Evolutionary conservation across 441 rosid species (phyloP).

Genomic region (Populus trichocarpa): DNA sequence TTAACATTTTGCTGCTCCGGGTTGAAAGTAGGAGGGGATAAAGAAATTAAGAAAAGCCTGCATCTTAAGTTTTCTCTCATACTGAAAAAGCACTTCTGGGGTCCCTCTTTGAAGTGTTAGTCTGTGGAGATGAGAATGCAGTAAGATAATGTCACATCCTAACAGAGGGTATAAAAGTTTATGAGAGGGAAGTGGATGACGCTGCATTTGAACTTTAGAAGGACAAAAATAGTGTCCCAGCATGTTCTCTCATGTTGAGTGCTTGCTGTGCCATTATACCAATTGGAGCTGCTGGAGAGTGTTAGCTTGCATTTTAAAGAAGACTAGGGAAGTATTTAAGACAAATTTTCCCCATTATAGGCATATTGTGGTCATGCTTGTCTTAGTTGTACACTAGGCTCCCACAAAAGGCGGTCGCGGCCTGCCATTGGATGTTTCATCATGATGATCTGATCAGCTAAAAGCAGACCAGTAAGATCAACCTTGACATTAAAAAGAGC

Average conservation of each 20-base stretch:
- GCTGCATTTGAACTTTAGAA: slow-evolving; percentile 15
- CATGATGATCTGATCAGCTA: slow-evolving; percentile 29
- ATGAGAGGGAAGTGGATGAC: slow-evolving; percentile 18
- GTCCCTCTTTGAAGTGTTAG: slow-evolving; percentile 11
- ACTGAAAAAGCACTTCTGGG: slow-evolving; percentile 8
- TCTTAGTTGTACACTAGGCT: slow-evolving; percentile 40
- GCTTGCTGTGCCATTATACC: slow-evolving; percentile 38
- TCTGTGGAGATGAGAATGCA: slow-evolving; percentile 12
- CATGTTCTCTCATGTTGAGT: slow-evolving; percentile 26
- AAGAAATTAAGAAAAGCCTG: background rate
- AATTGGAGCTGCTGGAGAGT: slow-evolving; percentile 16
- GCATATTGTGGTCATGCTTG: slow-evolving; percentile 28
- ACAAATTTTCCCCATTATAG: slow-evolving; percentile 24
- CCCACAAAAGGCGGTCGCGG: slow-evolving; percentile 41
- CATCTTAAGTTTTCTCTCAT: background rate
- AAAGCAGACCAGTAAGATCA: slow-evolving; percentile 20
- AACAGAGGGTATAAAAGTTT: slow-evolving; percentile 21
- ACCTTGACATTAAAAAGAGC: background rate
- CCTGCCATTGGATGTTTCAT: slow-evolving; percentile 24
- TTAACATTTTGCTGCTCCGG: background rate
- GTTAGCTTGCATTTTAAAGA: slow-evolving; percentile 19
- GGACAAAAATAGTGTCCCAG: slow-evolving; percentile 31
- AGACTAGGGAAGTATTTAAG: slow-evolving; percentile 14
- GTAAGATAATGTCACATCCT: slow-evolving; percentile 35
- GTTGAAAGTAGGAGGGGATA: background rate